Evolutionary conservation across 140 eudicot genomes (phyloP), one percentile per base, ranked within the genome.

Genomic region (Ambrosia hybrid): DNA sequence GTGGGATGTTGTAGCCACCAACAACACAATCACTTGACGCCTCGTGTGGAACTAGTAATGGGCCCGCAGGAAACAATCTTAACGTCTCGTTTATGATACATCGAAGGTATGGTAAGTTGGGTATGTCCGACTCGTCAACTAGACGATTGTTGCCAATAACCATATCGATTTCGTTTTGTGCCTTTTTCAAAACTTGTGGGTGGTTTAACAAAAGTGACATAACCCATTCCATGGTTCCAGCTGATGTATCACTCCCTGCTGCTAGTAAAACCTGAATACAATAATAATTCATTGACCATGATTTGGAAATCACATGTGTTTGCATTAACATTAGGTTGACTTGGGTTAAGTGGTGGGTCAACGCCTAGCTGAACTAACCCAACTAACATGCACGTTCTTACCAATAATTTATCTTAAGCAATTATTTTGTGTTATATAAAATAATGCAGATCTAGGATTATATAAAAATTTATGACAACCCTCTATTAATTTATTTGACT

Each of bases 221-320:
- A 13, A 83, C 84, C 94, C 94, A 87, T 62, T 84, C 88, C 80
- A 84, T 82, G 1, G 85, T 79, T 55, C 81, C 87, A 11, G 78
- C 81, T 0, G 87, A 48, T 3, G 87, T 77, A 64, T 85, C 85
- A 1, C 82, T 76, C 4, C 90, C 90, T 0, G 86, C 94, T 1
- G 76, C 57, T 67, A 84, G 51, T 15, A 82, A n/a, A 2, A 74
- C 83, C 87, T 84, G 53, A 63, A 60, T 38, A 76, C 13, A 10
- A 21, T 1, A 21, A 21, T 21, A 0, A 21, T 21, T 21, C 30
- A 21, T 21, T 21, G 30, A 21, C 1, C 30, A 21, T 21, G 30
- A 21, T 21, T 21, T 21, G 30, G 30, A 21, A 21, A 21, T 21
- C 1, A 21, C 30, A 0, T 21, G 30, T 21, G 30, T 21, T 0